Evolutionary conservation across 768 basidiomycete genomes (phyloP), one percentile per base, ranked within the genome.

Genomic region (Psilocybe cubensis): DNA sequence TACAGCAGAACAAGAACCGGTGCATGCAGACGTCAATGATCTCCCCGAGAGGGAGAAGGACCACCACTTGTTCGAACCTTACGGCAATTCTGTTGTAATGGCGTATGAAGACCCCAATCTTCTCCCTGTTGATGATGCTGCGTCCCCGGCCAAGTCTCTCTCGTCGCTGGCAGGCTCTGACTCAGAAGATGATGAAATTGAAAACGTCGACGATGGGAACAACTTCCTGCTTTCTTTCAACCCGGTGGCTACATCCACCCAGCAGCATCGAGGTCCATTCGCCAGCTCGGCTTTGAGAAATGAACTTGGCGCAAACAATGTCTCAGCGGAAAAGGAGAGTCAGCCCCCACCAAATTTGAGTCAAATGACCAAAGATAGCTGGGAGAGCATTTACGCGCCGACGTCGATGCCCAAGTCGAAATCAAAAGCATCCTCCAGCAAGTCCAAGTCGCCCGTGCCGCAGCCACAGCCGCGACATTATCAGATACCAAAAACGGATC

Each of bases 191-290:
- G 69, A 68, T 0, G 66, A 59, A 1, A 65, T 64, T 2, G 67
- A 60, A 49, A 57, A 56, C 29, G 46, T 10, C 9, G 52, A 21
- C 4, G 28, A 41, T 2, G 48, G 20, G 18, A 35, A 38, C n/a
- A 33, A 25, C 3, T 2, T 31, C 23, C 49, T 46, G n/a, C 64
- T 63, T 18, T 59, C 57, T n/a, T 76, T 76, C 55, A 51, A 69
- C 9, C 75, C 74, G 2, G 61, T 66, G 5, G 72, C 70, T 33
- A 68, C 72, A 6, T 76, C 74, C 17, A 77, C 75, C 12, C 76
- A 76, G 59, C 35, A 38, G 31, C n/a, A n/a, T n/a, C 53, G 38
- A 2, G 40, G 47, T n/a, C 46, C 31, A 18, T 51, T 49, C 23
- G 27, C 29, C 0, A 45, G 43, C 21, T 4, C 33, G 12, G 21